Base-by-base conservation (phyloP, 257 asterid genomes). In the Dorcoceras hygrometricum region DNA sequence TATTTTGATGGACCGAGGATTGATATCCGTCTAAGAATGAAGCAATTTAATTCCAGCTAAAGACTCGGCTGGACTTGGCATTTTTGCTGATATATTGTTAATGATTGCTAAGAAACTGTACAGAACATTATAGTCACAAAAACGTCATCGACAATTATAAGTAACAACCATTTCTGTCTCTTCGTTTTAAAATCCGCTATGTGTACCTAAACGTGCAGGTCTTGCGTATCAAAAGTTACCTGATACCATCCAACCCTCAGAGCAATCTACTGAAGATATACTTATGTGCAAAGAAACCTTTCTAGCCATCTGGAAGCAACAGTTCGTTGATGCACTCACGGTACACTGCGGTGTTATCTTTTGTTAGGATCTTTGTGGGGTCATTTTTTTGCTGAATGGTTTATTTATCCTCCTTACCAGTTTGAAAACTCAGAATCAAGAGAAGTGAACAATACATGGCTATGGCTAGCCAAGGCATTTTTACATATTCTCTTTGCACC, bases 401-500 rank as follows among this genome's bases (percentile, higher is more conserved):
- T 11, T 32, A 19, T 53, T 59, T 73, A 43, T 43, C 32, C 53
- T 56, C 43, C 69, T 56, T 18, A 75, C 71, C 81, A 89, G 98
- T 76, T 92, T 82, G 95, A 78, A 84, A 81, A 75, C 26, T 65
- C 76, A 27, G 80, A 83, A 67, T 80, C 91, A 64, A 81, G 77
- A 77, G 81, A 86, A 67, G 34, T 73, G 69, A 75, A 79, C 65
- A 79, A 51, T 62, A 65, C 27, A 70, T 85, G 56, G 65, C 55
- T 78, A 64, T 71, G 79, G 20, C 9, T 78, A 8, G 86, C 84
- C 64, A 85, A 77, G 74, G 75, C 68, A 62, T 75, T 62, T n/a
- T 92, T 89, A 96, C 77, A 76, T 77, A 73, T 72, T 68, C 83
- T 87, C 72, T 82, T 78, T 76, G 84, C 78, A 55, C 98, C 97